Percentiles rank a stretch among this genome's conserved stretches.
Conservation (phyloP, 768 basidiomycete species). For the Clathrus columnatus region DNA sequence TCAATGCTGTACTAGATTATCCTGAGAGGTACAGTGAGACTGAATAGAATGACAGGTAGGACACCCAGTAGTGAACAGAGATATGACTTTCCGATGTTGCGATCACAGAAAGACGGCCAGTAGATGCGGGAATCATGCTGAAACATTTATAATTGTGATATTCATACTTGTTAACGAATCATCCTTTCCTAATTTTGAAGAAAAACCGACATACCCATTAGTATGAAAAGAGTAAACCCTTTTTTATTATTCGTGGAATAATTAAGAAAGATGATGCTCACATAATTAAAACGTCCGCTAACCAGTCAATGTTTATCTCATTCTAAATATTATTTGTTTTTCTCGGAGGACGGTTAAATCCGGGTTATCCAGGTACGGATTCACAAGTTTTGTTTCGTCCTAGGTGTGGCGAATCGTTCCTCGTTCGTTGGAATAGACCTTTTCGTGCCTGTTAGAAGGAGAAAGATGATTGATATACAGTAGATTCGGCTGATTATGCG, state of each 20-base stretch:
- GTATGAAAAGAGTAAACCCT: neutral
- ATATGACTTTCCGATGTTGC: neutral
- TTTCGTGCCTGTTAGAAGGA: neutral
- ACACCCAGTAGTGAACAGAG: neutral
- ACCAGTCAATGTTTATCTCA: neutral
- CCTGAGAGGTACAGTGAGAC: neutral
- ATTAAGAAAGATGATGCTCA: neutral
- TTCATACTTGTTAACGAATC: neutral
- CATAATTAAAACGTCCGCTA: neutral
- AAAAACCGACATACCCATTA: neutral
- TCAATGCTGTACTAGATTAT: neutral
- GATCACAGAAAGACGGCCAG: neutral
- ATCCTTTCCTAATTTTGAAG: neutral
- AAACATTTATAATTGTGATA: neutral
- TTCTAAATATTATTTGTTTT: neutral
- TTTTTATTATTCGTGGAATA: neutral
- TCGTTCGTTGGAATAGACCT: neutral
- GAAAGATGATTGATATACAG: neutral
- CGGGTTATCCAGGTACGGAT: neutral
- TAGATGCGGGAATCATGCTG: neutral
- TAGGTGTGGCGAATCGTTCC: neutral
- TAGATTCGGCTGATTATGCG: too few relatives aligned
- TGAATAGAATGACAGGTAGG: conserved; percentile 1
- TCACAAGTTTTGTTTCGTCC: neutral
- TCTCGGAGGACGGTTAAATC: neutral